Percentiles rank a stretch among this genome's conserved stretches.
These are phyloP conservation scores for Aspergillus eucalypticola DNA, from an alignment of 2,329 filamentous ascomycete genomes.

Conservation along the genomic window DNA sequence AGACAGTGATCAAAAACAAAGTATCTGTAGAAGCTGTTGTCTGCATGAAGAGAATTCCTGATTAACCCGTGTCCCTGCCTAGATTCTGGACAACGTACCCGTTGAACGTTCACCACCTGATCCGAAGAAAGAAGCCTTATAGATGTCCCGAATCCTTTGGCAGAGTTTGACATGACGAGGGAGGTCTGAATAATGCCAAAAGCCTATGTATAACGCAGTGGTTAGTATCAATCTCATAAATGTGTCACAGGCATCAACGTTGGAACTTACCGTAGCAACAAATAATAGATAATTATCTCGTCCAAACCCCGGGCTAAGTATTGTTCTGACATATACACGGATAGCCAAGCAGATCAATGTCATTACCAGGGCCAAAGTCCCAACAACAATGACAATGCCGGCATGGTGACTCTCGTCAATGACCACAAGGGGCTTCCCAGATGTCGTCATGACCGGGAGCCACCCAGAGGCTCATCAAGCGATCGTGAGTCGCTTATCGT, in stretches of 20 bases:
- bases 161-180: neutral
- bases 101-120: neutral
- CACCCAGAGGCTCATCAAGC: neutral
- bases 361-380: neutral
- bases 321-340: conserved; percentile 4
- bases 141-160: conserved; percentile 2
- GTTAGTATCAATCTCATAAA: neutral
- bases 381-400: neutral
- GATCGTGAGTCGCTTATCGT: neutral
- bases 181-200: neutral
- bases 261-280: neutral
- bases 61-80: neutral
- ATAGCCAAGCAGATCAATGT: conserved; percentile 3
- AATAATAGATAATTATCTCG: neutral
- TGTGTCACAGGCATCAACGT: neutral
- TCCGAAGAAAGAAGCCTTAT: neutral
- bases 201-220: neutral
- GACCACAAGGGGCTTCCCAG: conserved; percentile 3
- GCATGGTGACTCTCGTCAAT: neutral
- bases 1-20: neutral
- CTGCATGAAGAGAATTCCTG: neutral
- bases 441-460: neutral
- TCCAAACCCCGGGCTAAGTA: conserved; percentile 3
- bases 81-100: neutral
- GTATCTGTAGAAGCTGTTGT: neutral